These are phyloP conservation scores for Musa troglodytarum DNA, from an alignment of 176 grass and related monocot species.

Conservation along the genomic window DNA sequence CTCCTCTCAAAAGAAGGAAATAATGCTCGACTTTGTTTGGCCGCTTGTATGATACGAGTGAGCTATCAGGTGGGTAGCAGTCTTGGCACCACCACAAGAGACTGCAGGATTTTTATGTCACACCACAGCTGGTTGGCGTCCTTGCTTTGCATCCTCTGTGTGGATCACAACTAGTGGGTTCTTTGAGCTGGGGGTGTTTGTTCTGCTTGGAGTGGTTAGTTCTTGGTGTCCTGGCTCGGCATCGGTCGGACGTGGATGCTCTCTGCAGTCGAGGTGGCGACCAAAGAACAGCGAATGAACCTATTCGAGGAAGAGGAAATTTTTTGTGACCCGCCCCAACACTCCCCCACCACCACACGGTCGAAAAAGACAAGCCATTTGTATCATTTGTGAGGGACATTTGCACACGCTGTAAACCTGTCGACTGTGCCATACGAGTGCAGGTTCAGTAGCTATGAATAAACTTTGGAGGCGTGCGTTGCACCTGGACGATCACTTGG, in stretches of 20 bases:
- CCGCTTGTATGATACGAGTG: no score
- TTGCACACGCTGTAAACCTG: not conserved
- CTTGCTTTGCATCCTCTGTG: no score
- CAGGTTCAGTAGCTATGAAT: not conserved
- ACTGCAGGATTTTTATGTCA: no score
- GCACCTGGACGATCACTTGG: no score
- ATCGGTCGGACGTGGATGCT: not conserved
- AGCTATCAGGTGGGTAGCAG: no score
- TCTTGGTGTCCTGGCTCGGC: not conserved
- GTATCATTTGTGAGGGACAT: not conserved
- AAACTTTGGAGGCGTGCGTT: not conserved
- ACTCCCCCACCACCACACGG: not conserved
- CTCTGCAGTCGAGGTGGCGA: not conserved
- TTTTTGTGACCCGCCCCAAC: not conserved
- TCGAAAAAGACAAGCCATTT: not conserved
- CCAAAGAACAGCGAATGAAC: not conserved
- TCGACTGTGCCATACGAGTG: not conserved
- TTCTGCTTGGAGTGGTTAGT: not conserved
- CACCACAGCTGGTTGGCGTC: no score
- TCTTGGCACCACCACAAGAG: no score
- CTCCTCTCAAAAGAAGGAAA: no score
- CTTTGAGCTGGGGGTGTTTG: no score
- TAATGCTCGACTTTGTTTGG: no score
- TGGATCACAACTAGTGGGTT: no score
- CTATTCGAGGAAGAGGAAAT: not conserved